Evolutionary conservation across 176 grass and related monocot genomes (phyloP), one percentile per base, ranked within the genome.

Genomic region (Oryza meyeriana): DNA sequence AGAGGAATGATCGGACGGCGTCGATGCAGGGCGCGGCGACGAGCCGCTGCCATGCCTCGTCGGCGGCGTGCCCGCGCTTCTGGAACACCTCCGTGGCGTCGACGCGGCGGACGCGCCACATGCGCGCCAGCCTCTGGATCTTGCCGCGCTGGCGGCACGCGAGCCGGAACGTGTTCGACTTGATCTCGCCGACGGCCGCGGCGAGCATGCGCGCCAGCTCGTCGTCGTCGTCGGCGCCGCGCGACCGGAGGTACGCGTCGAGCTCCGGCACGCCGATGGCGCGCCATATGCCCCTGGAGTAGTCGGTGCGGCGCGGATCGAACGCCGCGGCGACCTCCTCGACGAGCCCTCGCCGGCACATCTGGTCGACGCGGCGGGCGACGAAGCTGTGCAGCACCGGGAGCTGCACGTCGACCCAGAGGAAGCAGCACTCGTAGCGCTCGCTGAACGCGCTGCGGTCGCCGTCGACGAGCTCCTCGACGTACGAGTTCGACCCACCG

Each of bases 201-300:
- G 63, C 63, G 36, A 95, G 70, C 69, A 96, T 76, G 33, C 45
- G 66, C 17, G n/a, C 78, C 18, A 74, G 84, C 24, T 85, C 83
- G 9, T 83, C 69, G 5, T 89, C 87, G 40, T 42, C 85, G 68
- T 33, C 63, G 10, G 5, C 10, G 24, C 77, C 81, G 81, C 87
- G 59, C 6, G 91, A 79, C 0, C 93, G 81, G 11, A 99, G 75
- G 75, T 95, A 99, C 0, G 84, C 75, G 65, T 99, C 93, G 78
- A 99, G 78, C 83, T 99, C 97, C 1, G 93, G 91, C 34, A 90
- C 93, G 13, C 97, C 97, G 77, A 99, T 99, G 68, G 97, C 86
- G 4, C 89, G 84, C 63, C 97, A 83, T 4, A 99, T 44, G 1
- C 97, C 97, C 34, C 77, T 86, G 2, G 91, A 87, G 80, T 99